Base-by-base conservation (phyloP, 352 stramenopile genomes). In the Discostella stelligera region DNA sequence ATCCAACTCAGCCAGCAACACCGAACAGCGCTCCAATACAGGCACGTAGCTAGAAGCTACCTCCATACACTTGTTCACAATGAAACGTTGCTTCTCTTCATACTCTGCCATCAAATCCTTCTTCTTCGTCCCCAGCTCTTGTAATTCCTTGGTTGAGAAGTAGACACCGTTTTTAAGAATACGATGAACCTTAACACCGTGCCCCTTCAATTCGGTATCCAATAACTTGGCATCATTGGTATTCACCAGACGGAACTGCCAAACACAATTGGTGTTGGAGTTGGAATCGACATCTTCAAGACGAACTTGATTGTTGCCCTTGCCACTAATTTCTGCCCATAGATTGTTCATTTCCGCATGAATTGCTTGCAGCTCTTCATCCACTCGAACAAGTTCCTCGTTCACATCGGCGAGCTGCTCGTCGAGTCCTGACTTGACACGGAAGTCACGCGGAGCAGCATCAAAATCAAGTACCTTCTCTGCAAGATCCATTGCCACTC, bases 81-180 rank as follows among this genome's bases (percentile, higher is more conserved):
- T 84, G 56, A 95, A 90, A 13, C 80, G 58, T 56, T 98, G 96
- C 20, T 93, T 90, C 61, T 95, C 88, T 54, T 98, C 90, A 82
- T 99, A 99, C 77, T 98, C 94, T 0, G 61, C 60, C 9, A 93
- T 87, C 16, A 97, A 80, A 62, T 95, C 89, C 46, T 93, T 90
- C 73, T 97, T 96, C 10, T 95, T 91, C 0, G 86, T 79, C 0
- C 92, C 94, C 0, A 98, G 83, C 21, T 92, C 83, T 68, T 95
- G 94, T 20, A 98, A 87, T 66, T 92, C 94, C 9, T 89, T 94
- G 11, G 96, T 98, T 16, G 95, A 98, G 82, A 99, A 99, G 79
- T 98, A 97, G 27, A 99, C 94, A 11, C 97, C 97, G 79, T 98
- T 99, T 60, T 97, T 96, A 13, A 99, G 90, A 30, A 99, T 94